Conservation (phyloP, 495 filamentous ascomycete genomes). For the Daldinia vernicosa region DNA sequence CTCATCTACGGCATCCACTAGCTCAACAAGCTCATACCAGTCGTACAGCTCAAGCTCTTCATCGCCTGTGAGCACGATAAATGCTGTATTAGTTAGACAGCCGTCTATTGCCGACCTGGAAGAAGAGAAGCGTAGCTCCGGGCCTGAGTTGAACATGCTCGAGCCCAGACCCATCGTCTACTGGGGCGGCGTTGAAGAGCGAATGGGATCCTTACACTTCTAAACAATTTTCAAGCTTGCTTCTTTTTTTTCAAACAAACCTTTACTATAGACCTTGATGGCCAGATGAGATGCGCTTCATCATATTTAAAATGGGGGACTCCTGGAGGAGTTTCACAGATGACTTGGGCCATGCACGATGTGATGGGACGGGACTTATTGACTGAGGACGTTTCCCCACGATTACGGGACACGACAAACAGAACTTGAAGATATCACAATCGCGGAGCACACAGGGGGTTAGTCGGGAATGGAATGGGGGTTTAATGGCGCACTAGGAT, state of each 20-base stretch:
- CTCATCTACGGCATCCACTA: constrained; percentile 53
- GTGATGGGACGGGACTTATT: constrained; percentile 42
- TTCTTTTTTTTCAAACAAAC: background rate
- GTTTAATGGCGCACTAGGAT: constrained; percentile 1
- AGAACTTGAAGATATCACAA: constrained; percentile 27
- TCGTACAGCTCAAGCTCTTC: constrained; percentile 53
- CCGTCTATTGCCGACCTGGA: constrained; percentile 56
- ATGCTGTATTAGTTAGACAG: constrained; percentile 60
- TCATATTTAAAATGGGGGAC: constrained; percentile 20
- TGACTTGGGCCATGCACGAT: constrained; percentile 23
- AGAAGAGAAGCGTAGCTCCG: constrained; percentile 58
- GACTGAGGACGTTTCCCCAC: constrained; percentile 37
- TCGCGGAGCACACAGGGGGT: constrained; percentile 12
- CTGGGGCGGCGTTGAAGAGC: constrained; percentile 64
- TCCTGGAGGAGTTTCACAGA: constrained; percentile 40
- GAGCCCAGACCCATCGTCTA: constrained; percentile 64
- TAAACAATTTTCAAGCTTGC: background rate
- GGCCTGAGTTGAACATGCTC: constrained; percentile 58
- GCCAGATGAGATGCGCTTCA: constrained; percentile 24
- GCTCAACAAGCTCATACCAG: constrained; percentile 51
- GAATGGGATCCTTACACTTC: constrained; percentile 53
- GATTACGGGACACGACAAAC: constrained; percentile 28
- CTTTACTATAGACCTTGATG: constrained; percentile 16
- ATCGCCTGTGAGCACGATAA: constrained; percentile 59
- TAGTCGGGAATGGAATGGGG: background rate